Conservation (phyloP, 306 rosid species). For the Quercus gilva region DNA sequence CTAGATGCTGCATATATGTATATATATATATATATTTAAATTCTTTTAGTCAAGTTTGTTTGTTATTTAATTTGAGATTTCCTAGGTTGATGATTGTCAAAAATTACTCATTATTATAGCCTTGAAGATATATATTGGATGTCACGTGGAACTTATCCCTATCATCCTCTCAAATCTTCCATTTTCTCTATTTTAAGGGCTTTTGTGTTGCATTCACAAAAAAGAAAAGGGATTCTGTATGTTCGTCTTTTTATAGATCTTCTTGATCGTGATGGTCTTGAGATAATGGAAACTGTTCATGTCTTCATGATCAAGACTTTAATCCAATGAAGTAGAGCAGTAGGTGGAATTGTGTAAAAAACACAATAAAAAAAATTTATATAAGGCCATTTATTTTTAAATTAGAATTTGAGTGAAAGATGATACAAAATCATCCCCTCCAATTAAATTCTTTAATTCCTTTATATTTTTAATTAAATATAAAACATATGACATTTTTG, state of each 20-base stretch:
- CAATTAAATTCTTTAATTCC: too few relatives aligned
- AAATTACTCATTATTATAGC: background rate
- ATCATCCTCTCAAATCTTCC: background rate
- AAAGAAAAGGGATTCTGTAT: too few relatives aligned
- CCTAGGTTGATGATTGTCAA: conserved; percentile 5
- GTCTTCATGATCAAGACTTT: background rate
- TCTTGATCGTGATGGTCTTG: background rate
- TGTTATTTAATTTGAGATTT: background rate
- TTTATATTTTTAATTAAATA: too few relatives aligned
- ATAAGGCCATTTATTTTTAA: too few relatives aligned
- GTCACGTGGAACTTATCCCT: background rate
- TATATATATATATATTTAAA: background rate
- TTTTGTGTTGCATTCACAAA: background rate
- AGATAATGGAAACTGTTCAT: background rate
- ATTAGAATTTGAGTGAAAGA: too few relatives aligned
- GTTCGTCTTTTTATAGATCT: background rate
- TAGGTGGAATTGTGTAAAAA: background rate
- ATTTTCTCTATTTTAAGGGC: background rate
- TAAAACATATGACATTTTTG: too few relatives aligned
- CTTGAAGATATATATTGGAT: background rate
- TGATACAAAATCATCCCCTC: too few relatives aligned
- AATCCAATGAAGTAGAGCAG: background rate
- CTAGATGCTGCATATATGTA: too few relatives aligned
- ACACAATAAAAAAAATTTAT: background rate
- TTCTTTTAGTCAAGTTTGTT: background rate